Conservation (phyloP, 306 rosid genomes). For the Psophocarpus tetragonolobus region DNA sequence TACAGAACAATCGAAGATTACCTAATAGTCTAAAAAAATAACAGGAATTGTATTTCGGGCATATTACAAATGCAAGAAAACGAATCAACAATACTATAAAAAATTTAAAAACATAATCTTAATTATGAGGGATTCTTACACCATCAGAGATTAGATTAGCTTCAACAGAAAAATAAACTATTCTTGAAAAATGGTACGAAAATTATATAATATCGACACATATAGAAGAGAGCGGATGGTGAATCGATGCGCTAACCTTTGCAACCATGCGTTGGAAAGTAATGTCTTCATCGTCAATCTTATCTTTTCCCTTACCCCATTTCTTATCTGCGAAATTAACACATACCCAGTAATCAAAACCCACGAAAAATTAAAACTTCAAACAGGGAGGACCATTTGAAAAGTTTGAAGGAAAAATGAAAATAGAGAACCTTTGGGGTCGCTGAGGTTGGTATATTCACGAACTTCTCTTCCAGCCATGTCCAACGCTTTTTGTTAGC, state of each 20-base stretch:
- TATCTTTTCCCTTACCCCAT: conserved; percentile 94
- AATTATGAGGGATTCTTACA: background rate
- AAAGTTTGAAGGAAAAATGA: background rate
- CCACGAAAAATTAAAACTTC: conserved; percentile 14
- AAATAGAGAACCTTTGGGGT: conserved; percentile 74
- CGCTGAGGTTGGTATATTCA: conserved; percentile 96
- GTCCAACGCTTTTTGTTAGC: background rate
- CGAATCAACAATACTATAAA: background rate
- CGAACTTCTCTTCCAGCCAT: conserved; percentile 99
- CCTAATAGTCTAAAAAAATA: background rate
- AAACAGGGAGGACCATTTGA: background rate
- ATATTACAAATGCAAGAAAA: background rate
- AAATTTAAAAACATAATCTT: background rate
- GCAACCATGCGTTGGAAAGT: conserved; percentile 99
- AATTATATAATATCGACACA: background rate
- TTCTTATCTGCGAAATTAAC: conserved; percentile 68
- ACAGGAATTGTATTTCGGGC: background rate
- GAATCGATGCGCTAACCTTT: conserved; percentile 98
- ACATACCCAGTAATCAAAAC: conserved; percentile 8
- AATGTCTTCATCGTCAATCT: conserved; percentile 90
- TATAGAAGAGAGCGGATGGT: conserved; percentile 30
- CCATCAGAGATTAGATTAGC: background rate
- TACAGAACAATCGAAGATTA: background rate
- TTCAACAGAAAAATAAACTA: background rate
- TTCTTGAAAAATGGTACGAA: background rate